These are phyloP conservation scores for Rhizopus microsporus DNA, from an alignment of 371 early-diverging fungal genomes.

Conservation along the genomic window DNA sequence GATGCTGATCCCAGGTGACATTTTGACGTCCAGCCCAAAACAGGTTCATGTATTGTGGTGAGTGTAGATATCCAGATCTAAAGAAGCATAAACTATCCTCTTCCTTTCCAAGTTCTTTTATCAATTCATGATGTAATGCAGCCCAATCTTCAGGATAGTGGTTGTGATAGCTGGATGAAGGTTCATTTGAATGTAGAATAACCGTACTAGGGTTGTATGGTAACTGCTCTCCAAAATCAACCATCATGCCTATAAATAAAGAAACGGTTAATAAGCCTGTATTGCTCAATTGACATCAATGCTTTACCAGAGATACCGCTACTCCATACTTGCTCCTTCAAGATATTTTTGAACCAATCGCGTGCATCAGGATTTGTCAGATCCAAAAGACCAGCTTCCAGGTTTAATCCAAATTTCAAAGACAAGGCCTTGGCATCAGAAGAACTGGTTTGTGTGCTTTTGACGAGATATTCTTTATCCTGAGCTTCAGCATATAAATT, in stretches of 20 bases:
- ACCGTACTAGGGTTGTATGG: slow-evolving; percentile 24
- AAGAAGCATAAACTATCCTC: slow-evolving; percentile 33
- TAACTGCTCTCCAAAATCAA: slow-evolving; percentile 41
- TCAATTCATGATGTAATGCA: slow-evolving; percentile 26
- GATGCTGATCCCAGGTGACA: slow-evolving; percentile 44
- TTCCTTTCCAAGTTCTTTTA: slow-evolving; percentile 29
- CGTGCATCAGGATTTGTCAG: slow-evolving; percentile 45
- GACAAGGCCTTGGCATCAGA: slow-evolving; percentile 19
- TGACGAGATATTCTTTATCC: slow-evolving; percentile 36
- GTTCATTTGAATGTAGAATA: slow-evolving; percentile 18
- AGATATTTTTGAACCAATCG: slow-evolving; percentile 42
- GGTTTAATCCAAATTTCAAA: slow-evolving; percentile 21
- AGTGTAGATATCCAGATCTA: slow-evolving; percentile 35
- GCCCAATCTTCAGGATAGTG: slow-evolving; percentile 44
- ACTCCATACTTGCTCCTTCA: slow-evolving; percentile 38
- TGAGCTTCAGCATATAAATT: slow-evolving; percentile 42
- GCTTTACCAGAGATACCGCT: slow-evolving; percentile 35
- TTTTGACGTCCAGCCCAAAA: slow-evolving; percentile 50
- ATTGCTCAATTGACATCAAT: not conserved
- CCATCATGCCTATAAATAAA: slow-evolving; percentile 27
- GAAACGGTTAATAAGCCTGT: not conserved
- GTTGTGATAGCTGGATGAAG: slow-evolving; percentile 34
- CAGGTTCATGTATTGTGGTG: slow-evolving; percentile 35
- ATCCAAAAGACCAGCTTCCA: slow-evolving; percentile 43
- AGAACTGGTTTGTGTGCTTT: slow-evolving; percentile 12